These are phyloP conservation scores for Colletotrichum orbiculare DNA, from an alignment of 2,329 filamentous ascomycete genomes.

Conservation along the genomic window DNA sequence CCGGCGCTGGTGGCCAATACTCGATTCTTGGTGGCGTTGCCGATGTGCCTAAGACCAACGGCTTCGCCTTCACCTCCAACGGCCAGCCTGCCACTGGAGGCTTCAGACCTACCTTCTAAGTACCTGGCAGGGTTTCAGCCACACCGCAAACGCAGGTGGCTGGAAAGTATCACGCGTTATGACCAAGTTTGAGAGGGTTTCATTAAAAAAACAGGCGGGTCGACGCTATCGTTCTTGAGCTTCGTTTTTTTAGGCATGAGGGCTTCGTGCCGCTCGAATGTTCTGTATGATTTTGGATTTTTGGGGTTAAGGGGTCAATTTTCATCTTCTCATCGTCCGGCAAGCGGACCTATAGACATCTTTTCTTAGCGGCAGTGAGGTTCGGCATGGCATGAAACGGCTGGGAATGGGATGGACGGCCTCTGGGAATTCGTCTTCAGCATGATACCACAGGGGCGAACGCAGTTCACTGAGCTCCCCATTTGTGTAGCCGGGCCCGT, in stretches of 20 bases:
- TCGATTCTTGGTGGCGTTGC: constrained; percentile 67
- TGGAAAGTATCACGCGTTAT: constrained; percentile 11
- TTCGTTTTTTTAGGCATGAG: constrained; percentile 15
- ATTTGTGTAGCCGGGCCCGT: constrained; percentile 13
- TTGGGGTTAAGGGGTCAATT: constrained; percentile 2
- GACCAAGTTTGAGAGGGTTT: constrained; percentile 10
- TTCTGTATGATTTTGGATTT: constrained; percentile 16
- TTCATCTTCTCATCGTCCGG: constrained; percentile 13
- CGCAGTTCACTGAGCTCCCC: constrained; percentile 12
- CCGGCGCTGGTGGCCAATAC: constrained; percentile 91
- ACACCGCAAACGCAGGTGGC: too few relatives aligned
- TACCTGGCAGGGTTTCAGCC: too few relatives aligned
- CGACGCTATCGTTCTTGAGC: constrained; percentile 24
- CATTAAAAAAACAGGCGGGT: background rate
- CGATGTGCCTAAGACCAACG: constrained; percentile 44
- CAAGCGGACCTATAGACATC: constrained; percentile 28
- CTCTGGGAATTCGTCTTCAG: constrained; percentile 15
- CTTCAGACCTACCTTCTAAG: constrained; percentile 31
- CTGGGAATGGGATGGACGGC: constrained; percentile 19
- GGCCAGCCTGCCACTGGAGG: constrained; percentile 32
- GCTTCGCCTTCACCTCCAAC: constrained; percentile 38
- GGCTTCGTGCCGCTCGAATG: constrained; percentile 1
- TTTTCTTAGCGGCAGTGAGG: constrained; percentile 19
- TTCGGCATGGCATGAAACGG: constrained; percentile 24
- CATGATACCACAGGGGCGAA: constrained; percentile 12